Evolutionary conservation across 768 basidiomycete species (phyloP), one percentile per base, ranked within the genome.

Genomic region (Atractiella rhizophila): DNA sequence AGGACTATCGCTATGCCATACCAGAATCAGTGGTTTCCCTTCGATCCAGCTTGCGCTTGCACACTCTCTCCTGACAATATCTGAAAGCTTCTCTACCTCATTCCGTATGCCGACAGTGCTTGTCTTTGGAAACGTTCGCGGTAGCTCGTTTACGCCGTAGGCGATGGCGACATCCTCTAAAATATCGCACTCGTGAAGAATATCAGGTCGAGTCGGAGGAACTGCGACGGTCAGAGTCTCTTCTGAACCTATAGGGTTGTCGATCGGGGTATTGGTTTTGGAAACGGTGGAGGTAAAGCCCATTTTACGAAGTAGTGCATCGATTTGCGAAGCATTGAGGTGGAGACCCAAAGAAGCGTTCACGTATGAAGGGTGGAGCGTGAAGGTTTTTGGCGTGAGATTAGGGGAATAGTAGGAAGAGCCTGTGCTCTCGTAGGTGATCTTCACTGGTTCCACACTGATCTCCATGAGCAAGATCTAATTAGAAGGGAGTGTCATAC

Each of bases 161-260:
- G 85, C 91, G 49, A 98, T 80, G 9, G 91, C 91, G 2, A 76
- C 82, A 48, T 98, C 91, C 57, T 98, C 91, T 74, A 98, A 78
- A 56, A 96, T 69, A 56, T 98, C 91, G 54, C 86, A 91, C 58
- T 96, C 85, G 56, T 98, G 91, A 40, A 98, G 63, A 49, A 98
- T 94, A 56, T 98, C 91, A 1, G 91, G 85, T 28, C 91, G 71
- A n/a, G 85, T 94, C n/a, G 78, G 66, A 4, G 91, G 88, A 35
- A 98, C 67, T 26, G 70, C 62, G 21, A 96, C 74, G 15, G 66
- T 52, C 31, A 98, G 64, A 50, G 70, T 67, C 4, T 4, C 25
- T 3, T 16, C 34, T 6, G 28, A 23, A n/a, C 26, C 41, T 13
- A 25, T 13, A 27, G 44, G 26, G 8, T 46, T 35, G 13, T 28